Evolutionary conservation across 2,329 filamentous ascomycete species (phyloP).

Genomic region (Sphaerulina vaccinii): DNA sequence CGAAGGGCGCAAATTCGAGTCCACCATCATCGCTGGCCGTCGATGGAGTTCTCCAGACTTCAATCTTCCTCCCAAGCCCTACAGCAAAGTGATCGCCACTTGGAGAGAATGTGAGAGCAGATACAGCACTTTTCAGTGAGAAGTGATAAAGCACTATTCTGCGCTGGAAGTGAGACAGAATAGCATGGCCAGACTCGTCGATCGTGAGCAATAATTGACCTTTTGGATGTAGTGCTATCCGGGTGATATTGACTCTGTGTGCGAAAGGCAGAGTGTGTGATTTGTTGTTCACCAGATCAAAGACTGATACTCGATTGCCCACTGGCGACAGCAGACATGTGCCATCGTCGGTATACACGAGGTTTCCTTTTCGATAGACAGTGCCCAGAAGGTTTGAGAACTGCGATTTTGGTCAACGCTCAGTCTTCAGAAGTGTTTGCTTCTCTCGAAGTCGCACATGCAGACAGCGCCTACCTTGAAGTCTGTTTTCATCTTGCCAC

Average conservation of each 20-base stretch:
- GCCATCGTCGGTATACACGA: constrained; percentile 94
- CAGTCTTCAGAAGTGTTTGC: constrained; percentile 15
- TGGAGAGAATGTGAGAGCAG: constrained; percentile 84
- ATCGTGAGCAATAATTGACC: constrained; percentile 91
- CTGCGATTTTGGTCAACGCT: constrained; percentile 48
- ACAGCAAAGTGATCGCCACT: constrained; percentile 89
- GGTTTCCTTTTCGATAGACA: constrained; percentile 96
- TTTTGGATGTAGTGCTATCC: constrained; percentile 81
- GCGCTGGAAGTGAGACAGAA: constrained; percentile 84
- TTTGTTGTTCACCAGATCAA: constrained; percentile 93
- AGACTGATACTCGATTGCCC: constrained; percentile 91
- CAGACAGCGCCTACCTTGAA: constrained; percentile 69
- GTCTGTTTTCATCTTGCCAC: constrained; percentile 83
- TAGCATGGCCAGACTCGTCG: constrained; percentile 90
- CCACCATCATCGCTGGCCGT: constrained; percentile 73
- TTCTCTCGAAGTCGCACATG: constrained; percentile 7
- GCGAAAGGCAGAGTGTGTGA: constrained; percentile 84
- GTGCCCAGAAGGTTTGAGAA: constrained; percentile 98
- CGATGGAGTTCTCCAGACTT: constrained; percentile 94
- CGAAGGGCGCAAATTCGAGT: constrained; percentile 92
- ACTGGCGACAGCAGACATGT: constrained; percentile 94
- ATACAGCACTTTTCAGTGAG: constrained; percentile 82
- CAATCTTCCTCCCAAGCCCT: constrained; percentile 79
- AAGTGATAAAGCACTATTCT: constrained; percentile 90
- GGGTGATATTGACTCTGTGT: constrained; percentile 88